Evolutionary conservation across 331 rosid species (phyloP), one percentile per base, ranked within the genome.

Genomic region (Quercus phellos): DNA sequence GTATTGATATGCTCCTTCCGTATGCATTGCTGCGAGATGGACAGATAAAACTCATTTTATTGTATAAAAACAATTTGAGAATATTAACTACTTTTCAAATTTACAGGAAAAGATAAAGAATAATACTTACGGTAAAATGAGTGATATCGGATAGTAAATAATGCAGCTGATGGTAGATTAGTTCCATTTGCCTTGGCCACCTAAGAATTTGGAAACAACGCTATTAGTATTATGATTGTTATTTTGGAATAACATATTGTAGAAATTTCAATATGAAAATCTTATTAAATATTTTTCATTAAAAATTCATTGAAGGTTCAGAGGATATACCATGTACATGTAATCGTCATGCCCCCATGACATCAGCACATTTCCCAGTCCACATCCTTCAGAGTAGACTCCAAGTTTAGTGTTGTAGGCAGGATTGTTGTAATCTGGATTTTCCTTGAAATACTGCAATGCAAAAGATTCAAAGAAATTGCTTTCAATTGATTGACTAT

Each of bases 181-280:
- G 90, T 77, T 13, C 80, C 66, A 50, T 89, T 89, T 73, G 64
- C 84, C 69, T 81, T 87, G 11, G 93, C 91, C 35, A 89, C 91
- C 93, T 89, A 54, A 14, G 84, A 18, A 81, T 75, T 13, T 7
- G 24, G 54, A 43, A 55, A 14, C 32, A 46, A 22, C 74, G 4
- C 5, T 38, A 43, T 42, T 58, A n/a, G 13, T 38, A 69, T 11
- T 46, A 9, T 46, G 51, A 46, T 11, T 12, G 16, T 46, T 1
- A 2, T 46, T 46, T 10, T 46, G 14, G 51, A 12, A 46, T 11
- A 0, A 46, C 4, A 46, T 46, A 46, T 46, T 46, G 16, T 2
- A 13, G 35, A 60, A 24, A 26, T 26, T 13, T 46, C 16, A 46
- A 60, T 60, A 60, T 60, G 4, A 60, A 24, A 7, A 38, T 38